Percentiles rank a stretch among this genome's conserved stretches.
Conservation (phyloP, 257 asterid species). For the Solanum tarijense region DNA sequence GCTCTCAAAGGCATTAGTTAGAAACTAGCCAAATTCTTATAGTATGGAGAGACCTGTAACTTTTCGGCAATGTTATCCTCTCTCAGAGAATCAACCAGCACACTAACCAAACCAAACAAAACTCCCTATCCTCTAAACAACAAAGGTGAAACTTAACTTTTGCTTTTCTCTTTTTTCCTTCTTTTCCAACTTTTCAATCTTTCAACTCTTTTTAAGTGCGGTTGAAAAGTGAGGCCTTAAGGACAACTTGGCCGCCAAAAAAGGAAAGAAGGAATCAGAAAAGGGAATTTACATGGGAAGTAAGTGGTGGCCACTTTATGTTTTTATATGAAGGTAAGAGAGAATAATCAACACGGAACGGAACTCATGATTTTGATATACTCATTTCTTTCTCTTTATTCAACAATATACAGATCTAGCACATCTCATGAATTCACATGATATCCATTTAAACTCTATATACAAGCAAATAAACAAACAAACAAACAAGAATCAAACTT, state of each 20-base stretch:
- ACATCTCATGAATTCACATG: slow-evolving; percentile 22
- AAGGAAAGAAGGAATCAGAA: slow-evolving; percentile 3
- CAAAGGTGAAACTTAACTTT: slow-evolving; percentile 15
- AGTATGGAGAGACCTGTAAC: background rate
- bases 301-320: slow-evolving; percentile 16
- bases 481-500: background rate
- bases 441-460: slow-evolving; percentile 23
- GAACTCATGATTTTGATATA: slow-evolving; percentile 38
- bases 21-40: background rate
- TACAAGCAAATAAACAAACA: background rate
- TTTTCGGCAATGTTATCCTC: background rate
- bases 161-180: slow-evolving; percentile 13
- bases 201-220: slow-evolving; percentile 22
- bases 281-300: slow-evolving; percentile 14
- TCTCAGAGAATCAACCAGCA: background rate
- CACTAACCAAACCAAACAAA: slow-evolving; percentile 1
- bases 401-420: slow-evolving; percentile 22
- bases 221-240: slow-evolving; percentile 34
- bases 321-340: slow-evolving; percentile 13
- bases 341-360: slow-evolving; percentile 43
- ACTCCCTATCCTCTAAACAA: slow-evolving; percentile 4
- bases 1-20: background rate
- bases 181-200: slow-evolving; percentile 15
- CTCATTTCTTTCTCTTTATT: slow-evolving; percentile 11
- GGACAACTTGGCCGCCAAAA: slow-evolving; percentile 32